Conservation (phyloP, 2,329 filamentous ascomycete species). For the Fusarium sp. region DNA sequence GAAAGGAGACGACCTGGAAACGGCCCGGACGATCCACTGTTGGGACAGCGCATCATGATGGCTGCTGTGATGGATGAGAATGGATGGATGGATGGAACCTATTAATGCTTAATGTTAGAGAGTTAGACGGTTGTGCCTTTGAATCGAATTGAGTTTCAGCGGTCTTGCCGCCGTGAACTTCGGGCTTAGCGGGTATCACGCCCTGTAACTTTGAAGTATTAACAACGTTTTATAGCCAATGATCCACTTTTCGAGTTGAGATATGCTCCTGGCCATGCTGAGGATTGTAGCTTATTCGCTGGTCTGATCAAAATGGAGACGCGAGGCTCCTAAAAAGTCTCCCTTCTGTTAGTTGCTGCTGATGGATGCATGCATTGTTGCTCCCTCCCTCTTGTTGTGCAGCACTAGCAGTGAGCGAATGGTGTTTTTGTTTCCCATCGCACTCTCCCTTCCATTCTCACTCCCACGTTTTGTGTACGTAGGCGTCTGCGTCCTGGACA, state of each 20-base stretch:
- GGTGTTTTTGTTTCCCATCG: slow-evolving; percentile 8
- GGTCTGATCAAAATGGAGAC: not conserved
- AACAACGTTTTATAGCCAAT: not conserved
- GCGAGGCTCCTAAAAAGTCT: slow-evolving; percentile 2
- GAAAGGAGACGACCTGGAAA: slow-evolving; percentile 35
- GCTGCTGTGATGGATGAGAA: not conserved
- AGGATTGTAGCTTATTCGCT: slow-evolving; percentile 12
- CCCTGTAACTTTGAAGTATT: slow-evolving; percentile 10
- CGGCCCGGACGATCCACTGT: slow-evolving; percentile 33
- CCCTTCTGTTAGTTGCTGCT: slow-evolving; percentile 15
- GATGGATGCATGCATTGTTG: slow-evolving; percentile 30
- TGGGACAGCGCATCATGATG: slow-evolving; percentile 29
- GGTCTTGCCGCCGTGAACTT: slow-evolving; percentile 11
- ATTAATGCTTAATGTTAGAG: slow-evolving; percentile 12
- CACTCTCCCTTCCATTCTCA: slow-evolving; percentile 21
- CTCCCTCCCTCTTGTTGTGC: slow-evolving; percentile 21
- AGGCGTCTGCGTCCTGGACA: not conserved
- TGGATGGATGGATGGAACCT: not conserved
- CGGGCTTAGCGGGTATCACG: slow-evolving; percentile 17
- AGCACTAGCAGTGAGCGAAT: not conserved
- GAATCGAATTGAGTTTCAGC: slow-evolving; percentile 29
- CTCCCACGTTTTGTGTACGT: slow-evolving; percentile 29
- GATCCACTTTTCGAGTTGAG: not conserved
- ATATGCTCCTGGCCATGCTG: slow-evolving; percentile 4
- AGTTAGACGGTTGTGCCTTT: slow-evolving; percentile 5